Evolutionary conservation across 495 filamentous ascomycete genomes (phyloP), one percentile per base, ranked within the genome.

Genomic region (Aspergillus mulundensis): DNA sequence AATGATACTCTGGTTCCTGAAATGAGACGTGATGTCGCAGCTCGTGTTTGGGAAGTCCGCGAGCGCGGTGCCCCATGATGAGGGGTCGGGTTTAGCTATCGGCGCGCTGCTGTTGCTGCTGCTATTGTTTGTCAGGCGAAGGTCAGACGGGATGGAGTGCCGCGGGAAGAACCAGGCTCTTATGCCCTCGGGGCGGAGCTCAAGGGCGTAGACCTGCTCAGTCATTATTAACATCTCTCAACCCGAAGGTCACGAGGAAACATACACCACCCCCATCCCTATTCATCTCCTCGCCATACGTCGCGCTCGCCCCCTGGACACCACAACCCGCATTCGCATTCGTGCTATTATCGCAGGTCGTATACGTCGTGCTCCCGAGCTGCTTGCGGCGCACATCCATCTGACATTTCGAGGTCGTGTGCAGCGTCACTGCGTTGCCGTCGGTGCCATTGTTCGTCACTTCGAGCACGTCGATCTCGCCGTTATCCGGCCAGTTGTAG

Each of bases 401-500:
- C 3, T 56, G 72, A 52, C 77, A 81, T 4, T 70, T 71, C 0
- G 56, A 34, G 0, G 69, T 70, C 1, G 77, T 76, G 56, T 81
- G 77, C 14, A 81, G 59, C 1, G 75, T 75, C 30, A 77, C 67
- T 21, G 71, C 70, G 46, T 77, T 77, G 1, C 80, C 80, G 30
- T 70, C 63, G 0, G 68, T 73, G 14, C 65, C 78, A 12, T 66
- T 60, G 36, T 81, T 81, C 21, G 69, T 69, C 8, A 73, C 63
- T 54, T 81, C 78, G 10, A 81, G 51, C 16, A 80, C 60, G 57
- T 81, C 78, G 23, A 81, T 80, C 56, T 81, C 78, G 7, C 78
- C 78, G 42, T 79, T 77, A 0, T 32, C 49, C 0, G 85, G 85
- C 85, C 85, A 88, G 32, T 81, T 77, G 16, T 72, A 62, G 0